A percentile compares a stretch with the other conserved stretches of the same genome.
These are phyloP conservation scores for Penicillium olsonii DNA, from an alignment of 2,329 filamentous ascomycete species.

Conservation along the genomic window DNA sequence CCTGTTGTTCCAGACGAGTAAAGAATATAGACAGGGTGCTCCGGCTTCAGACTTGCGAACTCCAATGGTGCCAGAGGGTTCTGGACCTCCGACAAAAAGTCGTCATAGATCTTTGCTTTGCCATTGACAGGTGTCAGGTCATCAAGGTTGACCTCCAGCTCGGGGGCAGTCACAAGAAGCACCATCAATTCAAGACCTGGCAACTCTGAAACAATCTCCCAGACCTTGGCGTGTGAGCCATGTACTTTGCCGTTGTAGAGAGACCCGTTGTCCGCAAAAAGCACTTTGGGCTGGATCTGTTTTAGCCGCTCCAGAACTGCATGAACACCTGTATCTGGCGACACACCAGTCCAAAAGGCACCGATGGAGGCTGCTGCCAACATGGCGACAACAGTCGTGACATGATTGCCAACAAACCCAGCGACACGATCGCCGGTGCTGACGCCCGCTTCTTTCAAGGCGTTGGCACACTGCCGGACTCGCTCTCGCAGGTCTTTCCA, in stretches of 20 bases:
- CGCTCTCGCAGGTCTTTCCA: conserved; percentile 80
- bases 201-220: conserved; percentile 71
- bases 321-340: conserved; percentile 87
- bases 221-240: conserved; percentile 74
- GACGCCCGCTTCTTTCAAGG: conserved; percentile 68
- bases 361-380: conserved; percentile 79
- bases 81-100: conserved; percentile 49
- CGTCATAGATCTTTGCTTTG: conserved; percentile 42
- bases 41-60: conserved; percentile 78
- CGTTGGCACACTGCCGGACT: conserved; percentile 71
- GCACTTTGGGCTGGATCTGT: conserved; percentile 78
- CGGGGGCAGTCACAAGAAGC: conserved; percentile 67
- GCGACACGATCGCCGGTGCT: conserved; percentile 62
- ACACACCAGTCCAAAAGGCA: conserved; percentile 90
- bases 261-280: conserved; percentile 86
- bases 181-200: conserved; percentile 69
- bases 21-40: conserved; percentile 89
- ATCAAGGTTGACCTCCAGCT: conserved; percentile 38
- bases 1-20: conserved; percentile 92
- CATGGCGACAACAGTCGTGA: conserved; percentile 84
- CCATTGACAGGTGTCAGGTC: conserved; percentile 39
- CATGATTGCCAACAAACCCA: conserved; percentile 85
- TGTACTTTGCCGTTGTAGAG: conserved; percentile 91
- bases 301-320: conserved; percentile 83
- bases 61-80: conserved; percentile 46